These are phyloP conservation scores for Aureobasidium sp. DNA, from an alignment of 2,329 filamentous ascomycete genomes.

Conservation along the genomic window DNA sequence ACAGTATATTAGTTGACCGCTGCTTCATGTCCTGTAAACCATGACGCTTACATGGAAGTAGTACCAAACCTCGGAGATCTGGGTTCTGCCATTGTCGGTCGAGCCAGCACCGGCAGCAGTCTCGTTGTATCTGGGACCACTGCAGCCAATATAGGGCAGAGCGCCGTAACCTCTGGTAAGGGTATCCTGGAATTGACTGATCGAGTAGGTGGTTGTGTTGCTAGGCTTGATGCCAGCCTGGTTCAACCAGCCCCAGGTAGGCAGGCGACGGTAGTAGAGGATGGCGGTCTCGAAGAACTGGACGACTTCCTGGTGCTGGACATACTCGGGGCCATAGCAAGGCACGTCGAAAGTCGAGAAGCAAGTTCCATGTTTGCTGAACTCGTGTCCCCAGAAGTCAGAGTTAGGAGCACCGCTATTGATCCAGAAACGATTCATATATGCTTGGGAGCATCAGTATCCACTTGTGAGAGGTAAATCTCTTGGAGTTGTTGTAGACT, in stretches of 20 bases:
- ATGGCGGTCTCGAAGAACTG: conserved; percentile 57
- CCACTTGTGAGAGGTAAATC: too few species aligned
- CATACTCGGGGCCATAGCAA: conserved; percentile 55
- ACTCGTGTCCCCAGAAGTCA: conserved; percentile 60
- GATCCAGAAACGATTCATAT: too few species aligned
- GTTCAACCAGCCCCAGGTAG: conserved; percentile 54
- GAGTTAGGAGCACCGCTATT: conserved; percentile 48
- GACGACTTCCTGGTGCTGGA: conserved; percentile 50
- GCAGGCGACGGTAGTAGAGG: conserved; percentile 49
- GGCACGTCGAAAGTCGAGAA: conserved; percentile 56
- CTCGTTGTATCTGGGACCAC: conserved; percentile 52
- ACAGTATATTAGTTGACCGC: neutral
- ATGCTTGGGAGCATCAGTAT: too few species aligned
- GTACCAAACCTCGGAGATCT: conserved; percentile 58
- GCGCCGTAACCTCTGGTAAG: conserved; percentile 45
- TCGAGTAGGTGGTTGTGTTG: conserved; percentile 50
- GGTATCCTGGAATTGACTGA: conserved; percentile 44
- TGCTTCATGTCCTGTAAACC: neutral
- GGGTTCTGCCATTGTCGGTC: conserved; percentile 48
- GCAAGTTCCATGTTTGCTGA: conserved; percentile 61
- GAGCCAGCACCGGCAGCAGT: conserved; percentile 47
- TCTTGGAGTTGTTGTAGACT: too few species aligned
- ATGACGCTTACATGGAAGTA: conserved; percentile 46
- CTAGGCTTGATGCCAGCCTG: conserved; percentile 47
- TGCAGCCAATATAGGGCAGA: conserved; percentile 54